These are phyloP conservation scores for Wickerhamomyces strasburgensis DNA, from an alignment of 805 yeast species.

Conservation along the genomic window DNA sequence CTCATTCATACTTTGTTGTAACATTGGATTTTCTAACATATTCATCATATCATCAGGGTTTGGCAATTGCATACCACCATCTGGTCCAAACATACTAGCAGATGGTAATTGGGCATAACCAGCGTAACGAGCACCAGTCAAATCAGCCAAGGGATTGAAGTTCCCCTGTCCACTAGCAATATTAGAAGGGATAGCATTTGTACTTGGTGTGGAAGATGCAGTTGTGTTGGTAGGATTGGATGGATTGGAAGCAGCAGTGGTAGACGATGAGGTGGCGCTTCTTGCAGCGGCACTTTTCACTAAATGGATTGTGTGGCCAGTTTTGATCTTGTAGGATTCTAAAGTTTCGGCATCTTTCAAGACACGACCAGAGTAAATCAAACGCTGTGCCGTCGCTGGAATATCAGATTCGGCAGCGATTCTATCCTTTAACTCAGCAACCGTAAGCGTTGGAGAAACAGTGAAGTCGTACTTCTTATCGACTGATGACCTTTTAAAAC, in stretches of 20 bases:
- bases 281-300: slow-evolving; percentile 71
- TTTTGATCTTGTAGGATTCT: slow-evolving; percentile 71
- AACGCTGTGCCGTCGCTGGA: slow-evolving; percentile 75
- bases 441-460: slow-evolving; percentile 48
- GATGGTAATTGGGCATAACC: slow-evolving; percentile 87
- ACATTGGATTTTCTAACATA: slow-evolving; percentile 77
- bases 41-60: slow-evolving; percentile 68
- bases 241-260: slow-evolving; percentile 20
- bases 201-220: slow-evolving; percentile 21
- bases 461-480: slow-evolving; percentile 73
- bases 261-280: slow-evolving; percentile 28
- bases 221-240: slow-evolving; percentile 46
- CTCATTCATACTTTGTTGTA: slow-evolving; percentile 77
- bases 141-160: slow-evolving; percentile 84
- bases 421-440: slow-evolving; percentile 62
- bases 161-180: slow-evolving; percentile 86
- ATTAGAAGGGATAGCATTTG: slow-evolving; percentile 64
- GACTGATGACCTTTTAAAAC: slow-evolving; percentile 40
- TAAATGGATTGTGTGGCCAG: slow-evolving; percentile 83
- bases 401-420: slow-evolving; percentile 59
- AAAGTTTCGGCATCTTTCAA: slow-evolving; percentile 78
- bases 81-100: slow-evolving; percentile 88
- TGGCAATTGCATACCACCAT: slow-evolving; percentile 76
- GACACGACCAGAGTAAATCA: slow-evolving; percentile 92
- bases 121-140: slow-evolving; percentile 94